phyloP scores from a whole-genome alignment of 169 alveolate species.

The Plasmodium billcollinsi region DNA sequence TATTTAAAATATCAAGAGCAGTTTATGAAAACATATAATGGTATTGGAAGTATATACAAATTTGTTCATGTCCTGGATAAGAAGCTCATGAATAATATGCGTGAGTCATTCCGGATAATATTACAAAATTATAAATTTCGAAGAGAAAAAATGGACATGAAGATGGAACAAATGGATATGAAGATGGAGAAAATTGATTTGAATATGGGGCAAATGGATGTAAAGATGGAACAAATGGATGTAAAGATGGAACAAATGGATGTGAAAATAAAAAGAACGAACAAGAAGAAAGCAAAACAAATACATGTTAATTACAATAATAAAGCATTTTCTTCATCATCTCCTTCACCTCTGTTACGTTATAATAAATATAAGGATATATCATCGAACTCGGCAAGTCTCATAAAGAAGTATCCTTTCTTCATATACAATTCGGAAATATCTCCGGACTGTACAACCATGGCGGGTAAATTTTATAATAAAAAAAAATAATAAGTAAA shows the following conservation, averaged over 20 bases:
- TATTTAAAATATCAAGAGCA: constrained; percentile 29
- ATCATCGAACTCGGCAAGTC: constrained; percentile 5
- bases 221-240: too few species aligned
- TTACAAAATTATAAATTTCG: constrained; percentile 10
- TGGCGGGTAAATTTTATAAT: constrained; percentile 28
- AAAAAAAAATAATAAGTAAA: background rate
- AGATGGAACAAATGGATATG: background rate
- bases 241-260: too few species aligned
- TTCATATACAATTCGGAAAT: constrained; percentile 40
- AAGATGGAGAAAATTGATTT: too few species aligned
- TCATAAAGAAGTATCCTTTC: constrained; percentile 19
- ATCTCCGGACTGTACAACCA: constrained; percentile 36
- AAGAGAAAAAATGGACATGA: background rate
- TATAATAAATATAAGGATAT: background rate
- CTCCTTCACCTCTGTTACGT: too few species aligned
- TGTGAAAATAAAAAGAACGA: too few species aligned
- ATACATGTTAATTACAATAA: constrained; percentile 6
- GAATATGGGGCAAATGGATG: too few species aligned
- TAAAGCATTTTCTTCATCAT: constrained; percentile 12
- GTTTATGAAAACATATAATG: constrained; percentile 23
- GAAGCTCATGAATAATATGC: background rate
- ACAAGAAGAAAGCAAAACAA: background rate
- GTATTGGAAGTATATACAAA: constrained; percentile 38
- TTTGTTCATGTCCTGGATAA: constrained; percentile 4
- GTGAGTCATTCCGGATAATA: constrained; percentile 7